Base-by-base conservation (phyloP, 768 basidiomycete genomes). In the Tricholoma sp. region DNA sequence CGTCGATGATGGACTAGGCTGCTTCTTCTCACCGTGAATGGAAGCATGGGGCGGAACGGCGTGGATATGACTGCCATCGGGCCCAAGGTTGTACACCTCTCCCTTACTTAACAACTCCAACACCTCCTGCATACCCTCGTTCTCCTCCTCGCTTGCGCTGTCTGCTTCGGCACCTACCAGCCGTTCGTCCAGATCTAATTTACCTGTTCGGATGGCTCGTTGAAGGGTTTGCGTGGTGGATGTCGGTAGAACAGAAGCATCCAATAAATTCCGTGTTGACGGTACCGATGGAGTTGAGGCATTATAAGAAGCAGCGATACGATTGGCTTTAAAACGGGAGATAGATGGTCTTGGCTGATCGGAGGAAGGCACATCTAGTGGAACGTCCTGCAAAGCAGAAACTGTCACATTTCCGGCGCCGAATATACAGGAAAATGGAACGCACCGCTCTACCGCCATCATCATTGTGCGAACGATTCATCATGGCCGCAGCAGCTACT, bases 281-380 rank as follows among this genome's bases (percentile, higher is more conserved):
- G 12, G 14, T 5, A 29, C 41, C 54, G 59, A 27, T 65, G 70
- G 62, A n/a, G 67, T 59, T 12, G 79, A 70, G n/a, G 72, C 67
- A 58, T 74, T 73, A 61, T 81, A 83, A 1, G 81, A 74, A 22
- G 77, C 73, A 14, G 77, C 75, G 56, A 86, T 71, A 19, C 78
- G 80, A 41, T 73, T 79, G 1, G 84, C 80, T 66, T 82, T 90
- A 69, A 91, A 90, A 39, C 76, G 80, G 11, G 89, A 91, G 39
- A 85, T 69, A 0, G 76, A 64, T 6, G 81, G 75, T 64, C 81
- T 86, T 43, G 76, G 71, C 16, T 65, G 71, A 14, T 72, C 69
- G 2, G 73, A 64, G 0, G 77, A 67, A 9, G 75, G 73, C 18
- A 78, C 72, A 0, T 82, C 79, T 8, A 76, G 63, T 3, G 75